Evolutionary conservation across 306 rosid genomes (phyloP).

Genomic region (Gillenia trifoliata): DNA sequence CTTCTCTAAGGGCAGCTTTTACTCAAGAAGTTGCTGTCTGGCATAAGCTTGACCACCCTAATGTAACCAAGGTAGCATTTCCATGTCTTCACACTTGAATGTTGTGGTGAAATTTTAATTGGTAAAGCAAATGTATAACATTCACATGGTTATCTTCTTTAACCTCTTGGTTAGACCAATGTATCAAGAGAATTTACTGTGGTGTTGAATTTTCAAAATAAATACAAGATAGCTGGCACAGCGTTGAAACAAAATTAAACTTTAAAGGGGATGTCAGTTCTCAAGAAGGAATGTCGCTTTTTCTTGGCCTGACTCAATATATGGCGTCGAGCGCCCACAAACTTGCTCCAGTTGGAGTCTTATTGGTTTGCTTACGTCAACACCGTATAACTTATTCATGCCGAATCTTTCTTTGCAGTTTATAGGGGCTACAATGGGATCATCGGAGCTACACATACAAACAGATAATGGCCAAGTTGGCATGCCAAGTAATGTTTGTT

Average conservation of each 20-base stretch:
- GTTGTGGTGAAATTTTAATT: not conserved
- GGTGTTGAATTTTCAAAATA: not conserved
- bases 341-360: conserved; percentile 10
- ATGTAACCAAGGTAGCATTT: conserved; percentile 76
- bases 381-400: conserved; percentile 4
- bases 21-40: conserved; percentile 98
- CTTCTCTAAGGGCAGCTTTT: conserved; percentile 91
- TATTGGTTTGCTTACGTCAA: conserved; percentile 8
- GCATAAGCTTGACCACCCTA: conserved; percentile 99
- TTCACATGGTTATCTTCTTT: not conserved
- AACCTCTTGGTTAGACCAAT: not conserved
- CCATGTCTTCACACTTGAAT: not conserved
- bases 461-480: conserved; percentile 87
- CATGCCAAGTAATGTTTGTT: conserved; percentile 92
- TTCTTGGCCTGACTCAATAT: not conserved
- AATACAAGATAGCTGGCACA: not conserved
- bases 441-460: conserved; percentile 82
- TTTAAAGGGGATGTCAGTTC: conserved; percentile 1
- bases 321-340: not conserved
- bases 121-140: not conserved
- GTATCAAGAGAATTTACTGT: not conserved
- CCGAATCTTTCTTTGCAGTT: conserved; percentile 53
- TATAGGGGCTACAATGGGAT: conserved; percentile 89
- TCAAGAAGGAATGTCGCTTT: not conserved
- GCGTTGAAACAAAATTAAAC: not conserved